Base-by-base conservation (phyloP, 805 yeast species). In the Saccharomycopsis schoenii region DNA sequence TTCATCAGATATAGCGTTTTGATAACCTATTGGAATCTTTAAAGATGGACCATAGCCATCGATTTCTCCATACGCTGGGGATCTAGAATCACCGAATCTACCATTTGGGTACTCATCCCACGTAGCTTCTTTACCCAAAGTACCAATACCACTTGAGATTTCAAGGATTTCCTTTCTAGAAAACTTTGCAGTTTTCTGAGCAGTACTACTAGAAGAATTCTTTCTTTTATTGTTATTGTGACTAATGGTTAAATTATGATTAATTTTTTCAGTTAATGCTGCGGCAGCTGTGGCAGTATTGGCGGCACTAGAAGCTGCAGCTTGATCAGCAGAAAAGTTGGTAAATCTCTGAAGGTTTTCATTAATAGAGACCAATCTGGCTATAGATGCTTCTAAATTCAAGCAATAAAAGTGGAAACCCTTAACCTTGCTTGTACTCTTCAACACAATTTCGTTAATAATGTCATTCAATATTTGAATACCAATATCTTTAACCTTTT, bases 21-120 rank as follows among this genome's bases (percentile, higher is more conserved):
- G 80, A 4, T 89, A 84, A 6, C 66, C 65, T 17, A 58, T 12
- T 3, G 66, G 66, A 29, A 64, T 60, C 69, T 92, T 92, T 68
- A 94, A 80, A 1, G 88, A 83, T 0, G 97, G 97, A 1, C 98
- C 98, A 71, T 93, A 94, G 37, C 98, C 98, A 71, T 92, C 97
- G 67, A 93, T 89, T 74, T 93, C 97, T 77, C 98, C 99, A 73
- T 88, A 93, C 0, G 98, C 98, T 19, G 97, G 97, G 40, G 97
- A 89, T 68, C 94, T 79, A 0, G 97, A 88, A 74, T 91, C 96
- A 75, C 97, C 96, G 72, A 89, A 90, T 75, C 98, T 81, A 70
- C 97, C 97, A 73, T 92, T 90, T 34, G 97, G 94, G 73, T 89
- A 92, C 69, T 92, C 98, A 76, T 92, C 98, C 98, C 98, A 92